phyloP scores from a whole-genome alignment of 352 stramenopile species.

The Pythium aristosporum region DNA sequence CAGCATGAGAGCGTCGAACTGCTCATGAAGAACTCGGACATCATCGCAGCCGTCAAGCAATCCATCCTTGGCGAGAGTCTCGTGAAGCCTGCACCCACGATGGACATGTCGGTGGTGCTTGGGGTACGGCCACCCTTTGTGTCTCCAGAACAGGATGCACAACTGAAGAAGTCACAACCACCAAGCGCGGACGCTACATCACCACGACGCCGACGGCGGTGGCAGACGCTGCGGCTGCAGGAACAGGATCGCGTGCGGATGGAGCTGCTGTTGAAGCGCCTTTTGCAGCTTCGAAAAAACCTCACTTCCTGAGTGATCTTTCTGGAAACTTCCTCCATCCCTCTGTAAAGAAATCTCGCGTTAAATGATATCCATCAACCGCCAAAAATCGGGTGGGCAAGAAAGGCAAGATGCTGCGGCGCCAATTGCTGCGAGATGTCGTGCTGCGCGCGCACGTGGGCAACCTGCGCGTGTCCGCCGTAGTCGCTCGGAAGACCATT shows the following conservation, averaged over 20 bases:
- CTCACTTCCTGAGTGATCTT: slow-evolving; percentile 31
- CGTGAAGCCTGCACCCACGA: not conserved
- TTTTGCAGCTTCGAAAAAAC: slow-evolving; percentile 56
- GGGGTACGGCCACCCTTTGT: not conserved
- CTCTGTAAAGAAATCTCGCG: slow-evolving; percentile 4
- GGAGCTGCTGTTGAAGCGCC: slow-evolving; percentile 41
- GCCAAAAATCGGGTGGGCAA: slow-evolving; percentile 16
- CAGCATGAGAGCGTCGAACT: slow-evolving; percentile 29
- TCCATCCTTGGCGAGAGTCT: slow-evolving; percentile 1
- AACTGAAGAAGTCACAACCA: slow-evolving; percentile 6
- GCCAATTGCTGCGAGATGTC: slow-evolving; percentile 49
- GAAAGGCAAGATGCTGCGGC: slow-evolving; percentile 13
- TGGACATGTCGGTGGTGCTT: slow-evolving; percentile 23
- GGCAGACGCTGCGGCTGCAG: slow-evolving; percentile 56
- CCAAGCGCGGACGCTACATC: slow-evolving; percentile 12
- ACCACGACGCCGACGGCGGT: slow-evolving; percentile 36
- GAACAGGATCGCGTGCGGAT: slow-evolving; percentile 61
- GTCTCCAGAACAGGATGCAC: not conserved
- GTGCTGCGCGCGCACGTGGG: slow-evolving; percentile 74
- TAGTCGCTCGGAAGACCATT: slow-evolving; percentile 63
- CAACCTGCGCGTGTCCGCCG: slow-evolving; percentile 76
- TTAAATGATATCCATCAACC: slow-evolving; percentile 8
- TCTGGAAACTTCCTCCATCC: slow-evolving; percentile 1
- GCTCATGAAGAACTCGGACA: slow-evolving; percentile 39
- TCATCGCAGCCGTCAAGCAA: slow-evolving; percentile 24